phyloP scores from a whole-genome alignment of 768 basidiomycete species.

The Termitomyces sp. region DNA sequence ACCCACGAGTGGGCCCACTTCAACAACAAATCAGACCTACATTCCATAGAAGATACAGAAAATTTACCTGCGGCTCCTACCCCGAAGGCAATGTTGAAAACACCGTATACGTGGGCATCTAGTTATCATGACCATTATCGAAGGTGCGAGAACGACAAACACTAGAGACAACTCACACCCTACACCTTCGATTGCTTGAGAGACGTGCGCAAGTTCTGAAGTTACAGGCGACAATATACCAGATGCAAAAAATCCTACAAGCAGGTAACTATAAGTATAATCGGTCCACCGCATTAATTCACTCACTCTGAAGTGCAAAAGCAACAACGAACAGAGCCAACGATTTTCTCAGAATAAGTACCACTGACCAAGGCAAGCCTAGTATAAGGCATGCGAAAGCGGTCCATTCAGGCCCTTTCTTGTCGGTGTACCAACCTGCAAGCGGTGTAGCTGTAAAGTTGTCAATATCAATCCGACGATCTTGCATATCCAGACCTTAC shows the following conservation, averaged over 20 bases:
- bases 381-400: conserved; percentile 40
- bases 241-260: conserved; percentile 54
- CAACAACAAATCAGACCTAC: conserved; percentile 2
- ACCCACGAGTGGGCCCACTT: conserved; percentile 66
- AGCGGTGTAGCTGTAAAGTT: conserved; percentile 43
- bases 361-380: conserved; percentile 58
- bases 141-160: background rate
- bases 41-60: background rate
- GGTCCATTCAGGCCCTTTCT: conserved; percentile 49
- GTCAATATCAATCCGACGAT: background rate
- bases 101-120: conserved; percentile 74
- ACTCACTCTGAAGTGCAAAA: conserved; percentile 51
- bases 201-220: conserved; percentile 59
- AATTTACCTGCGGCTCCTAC: conserved; percentile 53
- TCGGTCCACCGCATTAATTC: background rate
- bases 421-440: conserved; percentile 52
- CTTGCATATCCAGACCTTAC: conserved; percentile 27
- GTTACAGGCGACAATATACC: conserved; percentile 58
- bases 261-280: background rate
- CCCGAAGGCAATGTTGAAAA: conserved; percentile 67
- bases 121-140: background rate
- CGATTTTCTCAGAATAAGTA: conserved; percentile 40
- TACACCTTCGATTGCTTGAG: conserved; percentile 52
- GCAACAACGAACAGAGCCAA: conserved; percentile 43
- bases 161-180: conserved; percentile 46